Conservation (phyloP, 2,329 filamentous ascomycete species). For the Pestalotiopsis sp. region DNA sequence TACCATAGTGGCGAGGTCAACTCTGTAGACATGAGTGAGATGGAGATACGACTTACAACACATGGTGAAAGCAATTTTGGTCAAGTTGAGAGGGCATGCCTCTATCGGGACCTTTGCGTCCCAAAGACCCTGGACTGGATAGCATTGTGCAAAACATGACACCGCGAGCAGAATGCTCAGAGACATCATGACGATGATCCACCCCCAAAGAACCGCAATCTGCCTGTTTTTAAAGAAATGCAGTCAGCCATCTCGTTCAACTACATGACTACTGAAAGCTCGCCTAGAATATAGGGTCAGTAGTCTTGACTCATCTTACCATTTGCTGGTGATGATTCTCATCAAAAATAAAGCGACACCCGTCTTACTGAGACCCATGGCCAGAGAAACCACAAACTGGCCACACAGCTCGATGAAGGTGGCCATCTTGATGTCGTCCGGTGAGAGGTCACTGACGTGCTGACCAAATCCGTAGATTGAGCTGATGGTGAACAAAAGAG, state of each 20-base stretch:
- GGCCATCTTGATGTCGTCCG: slow-evolving; percentile 17
- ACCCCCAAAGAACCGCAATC: slow-evolving; percentile 20
- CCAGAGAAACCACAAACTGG: slow-evolving; percentile 17
- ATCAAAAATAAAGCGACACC: slow-evolving; percentile 21
- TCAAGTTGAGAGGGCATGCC: slow-evolving; percentile 17
- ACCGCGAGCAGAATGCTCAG: slow-evolving; percentile 18
- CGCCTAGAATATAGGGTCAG: too few species aligned
- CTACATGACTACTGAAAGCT: too few species aligned
- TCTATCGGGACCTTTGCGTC: slow-evolving; percentile 14
- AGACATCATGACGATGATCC: slow-evolving; percentile 20
- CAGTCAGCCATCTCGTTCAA: neutral
- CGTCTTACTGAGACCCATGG: slow-evolving; percentile 20
- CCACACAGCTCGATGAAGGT: slow-evolving; percentile 17
- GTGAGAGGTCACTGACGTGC: slow-evolving; percentile 14
- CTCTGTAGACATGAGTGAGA: neutral
- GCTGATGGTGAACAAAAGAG: slow-evolving; percentile 14
- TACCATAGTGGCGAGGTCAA: slow-evolving; percentile 9
- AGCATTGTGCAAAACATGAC: slow-evolving; percentile 19
- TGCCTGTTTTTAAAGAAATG: slow-evolving; percentile 14
- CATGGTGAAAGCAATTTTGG: slow-evolving; percentile 18
- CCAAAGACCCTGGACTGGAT: slow-evolving; percentile 19
- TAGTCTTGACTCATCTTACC: slow-evolving; percentile 12
- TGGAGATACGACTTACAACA: slow-evolving; percentile 17
- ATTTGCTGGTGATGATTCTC: slow-evolving; percentile 17
- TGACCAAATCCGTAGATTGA: slow-evolving; percentile 20